A percentile compares a stretch with the other conserved stretches of the same genome.
phyloP scores from a whole-genome alignment of 2,329 filamentous ascomycete genomes.

The Nemania diffusa region DNA sequence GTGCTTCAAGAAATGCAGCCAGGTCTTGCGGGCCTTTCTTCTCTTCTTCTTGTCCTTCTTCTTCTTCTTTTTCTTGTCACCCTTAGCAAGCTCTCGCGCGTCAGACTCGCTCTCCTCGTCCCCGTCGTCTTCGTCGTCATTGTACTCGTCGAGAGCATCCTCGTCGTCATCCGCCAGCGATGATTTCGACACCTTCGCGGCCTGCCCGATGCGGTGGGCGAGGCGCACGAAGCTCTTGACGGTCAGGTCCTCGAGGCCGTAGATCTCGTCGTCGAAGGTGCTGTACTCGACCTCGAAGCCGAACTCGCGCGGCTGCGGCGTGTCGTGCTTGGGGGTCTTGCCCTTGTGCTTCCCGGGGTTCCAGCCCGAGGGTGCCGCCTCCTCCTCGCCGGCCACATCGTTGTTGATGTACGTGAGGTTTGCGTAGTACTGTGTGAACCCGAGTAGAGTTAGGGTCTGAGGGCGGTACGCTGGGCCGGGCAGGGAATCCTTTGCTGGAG shows the following conservation, averaged over 20 bases:
- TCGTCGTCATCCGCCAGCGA: conserved; percentile 29
- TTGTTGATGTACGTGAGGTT: conserved; percentile 94
- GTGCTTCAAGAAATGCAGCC: conserved; percentile 79
- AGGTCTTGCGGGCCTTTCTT: conserved; percentile 71
- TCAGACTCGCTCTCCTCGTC: conserved; percentile 44
- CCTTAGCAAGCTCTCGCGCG: conserved; percentile 44
- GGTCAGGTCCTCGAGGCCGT: conserved; percentile 83
- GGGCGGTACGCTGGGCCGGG: conserved; percentile 92
- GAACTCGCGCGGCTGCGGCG: conserved; percentile 72
- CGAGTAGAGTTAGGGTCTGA: conserved; percentile 80
- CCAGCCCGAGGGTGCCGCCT: conserved; percentile 60
- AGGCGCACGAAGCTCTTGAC: conserved; percentile 83
- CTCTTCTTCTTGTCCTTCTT: conserved; percentile 64
- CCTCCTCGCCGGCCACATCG: conserved; percentile 59
- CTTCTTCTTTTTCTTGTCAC: conserved; percentile 69
- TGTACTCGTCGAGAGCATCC: conserved; percentile 42
- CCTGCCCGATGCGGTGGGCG: conserved; percentile 78
- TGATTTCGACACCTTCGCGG: conserved; percentile 46
- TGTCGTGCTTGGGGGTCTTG: conserved; percentile 64
- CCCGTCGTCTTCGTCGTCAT: conserved; percentile 43
- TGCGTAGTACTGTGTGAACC: conserved; percentile 91
- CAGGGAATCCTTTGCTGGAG: conserved; percentile 75
- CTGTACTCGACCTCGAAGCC: conserved; percentile 86
- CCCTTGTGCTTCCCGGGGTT: conserved; percentile 71
- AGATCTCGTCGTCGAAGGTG: conserved; percentile 80